Evolutionary conservation across 805 yeast genomes (phyloP), one percentile per base, ranked within the genome.

Genomic region (Cyberlindnera sargentensis): DNA sequence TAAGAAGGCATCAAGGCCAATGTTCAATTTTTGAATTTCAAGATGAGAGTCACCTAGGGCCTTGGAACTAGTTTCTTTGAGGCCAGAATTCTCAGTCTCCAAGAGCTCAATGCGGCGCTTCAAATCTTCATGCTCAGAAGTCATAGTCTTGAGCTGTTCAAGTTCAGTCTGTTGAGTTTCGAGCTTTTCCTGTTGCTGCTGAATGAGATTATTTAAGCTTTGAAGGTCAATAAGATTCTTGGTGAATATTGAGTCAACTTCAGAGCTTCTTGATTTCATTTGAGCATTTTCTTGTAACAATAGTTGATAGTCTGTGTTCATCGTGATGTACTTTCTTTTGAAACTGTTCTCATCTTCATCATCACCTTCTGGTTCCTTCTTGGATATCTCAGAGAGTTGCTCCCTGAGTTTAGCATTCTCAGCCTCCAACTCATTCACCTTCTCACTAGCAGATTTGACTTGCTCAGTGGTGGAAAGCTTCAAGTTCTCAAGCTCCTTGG

Each of bases 391-490:
- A 4, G 27, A 11, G 10, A 45, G 29, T 33, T 52, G 40, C 3
- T 40, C 29, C 47, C 55, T 61, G 37, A 65, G 45, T 23, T 48
- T 42, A 3, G 41, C 34, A 31, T 63, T 61, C 42, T 67, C 68
- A 5, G 40, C 27, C 50, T 80, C 85, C 31, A 84, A 63, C 23
- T 55, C 53, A 24, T 60, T 61, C 24, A 83, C 78, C 44, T 72
- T 73, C 20, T 70, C 70, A 50, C 79, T 74, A 0, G 89, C 90
- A 40, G 68, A 64, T 40, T 65, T 68, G 48, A 83, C 80, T 49
- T 78, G 81, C 4, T 62, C 61, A 44, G 68, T 70, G 48, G 78
- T 72, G 36, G 70, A 70, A 3, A 50, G 23, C 47, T 68, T 73
- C 42, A 76, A 54, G 9, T 59, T 56, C 20, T 60, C 58, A 34